A percentile compares a stretch with the other conserved stretches of the same genome.
Evolutionary conservation across 768 basidiomycete genomes (phyloP).

Genomic region (Hydnum rufescens): DNA sequence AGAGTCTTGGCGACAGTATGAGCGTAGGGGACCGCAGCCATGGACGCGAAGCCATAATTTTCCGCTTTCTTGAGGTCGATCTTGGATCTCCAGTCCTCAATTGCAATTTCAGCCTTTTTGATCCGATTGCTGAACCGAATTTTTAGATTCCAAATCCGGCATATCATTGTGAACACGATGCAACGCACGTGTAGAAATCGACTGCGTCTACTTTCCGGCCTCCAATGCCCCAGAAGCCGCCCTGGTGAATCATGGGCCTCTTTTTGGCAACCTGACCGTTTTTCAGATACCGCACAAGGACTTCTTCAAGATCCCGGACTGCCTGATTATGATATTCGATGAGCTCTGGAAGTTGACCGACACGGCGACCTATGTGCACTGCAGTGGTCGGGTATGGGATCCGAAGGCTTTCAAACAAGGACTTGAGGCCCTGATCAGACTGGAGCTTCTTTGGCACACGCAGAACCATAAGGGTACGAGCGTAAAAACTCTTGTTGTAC

Average conservation of each 20-base stretch:
- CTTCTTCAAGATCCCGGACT: slow-evolving; percentile 80
- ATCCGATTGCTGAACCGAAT: slow-evolving; percentile 23
- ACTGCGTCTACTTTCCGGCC: slow-evolving; percentile 81
- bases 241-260: slow-evolving; percentile 61
- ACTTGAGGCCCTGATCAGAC: slow-evolving; percentile 64
- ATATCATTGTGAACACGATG: not conserved
- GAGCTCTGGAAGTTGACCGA: slow-evolving; percentile 74
- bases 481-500: slow-evolving; percentile 79
- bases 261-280: slow-evolving; percentile 59
- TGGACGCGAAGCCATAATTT: slow-evolving; percentile 50
- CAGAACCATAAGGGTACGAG: slow-evolving; percentile 70
- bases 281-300: slow-evolving; percentile 81
- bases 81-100: slow-evolving; percentile 51
- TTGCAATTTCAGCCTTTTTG: slow-evolving; percentile 46
- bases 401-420: slow-evolving; percentile 47
- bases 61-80: slow-evolving; percentile 25
- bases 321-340: slow-evolving; percentile 81
- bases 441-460: slow-evolving; percentile 64
- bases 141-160: slow-evolving; percentile 1
- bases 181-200: slow-evolving; percentile 70
- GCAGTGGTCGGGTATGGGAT: slow-evolving; percentile 83
- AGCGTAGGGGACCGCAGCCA: slow-evolving; percentile 52
- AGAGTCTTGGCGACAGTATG: slow-evolving; percentile 66
- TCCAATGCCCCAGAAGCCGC: slow-evolving; percentile 65
- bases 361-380: slow-evolving; percentile 71